Evolutionary conservation across 176 grass and related monocot species (phyloP), one percentile per base, ranked within the genome.

Genomic region (Thalia dealbata): DNA sequence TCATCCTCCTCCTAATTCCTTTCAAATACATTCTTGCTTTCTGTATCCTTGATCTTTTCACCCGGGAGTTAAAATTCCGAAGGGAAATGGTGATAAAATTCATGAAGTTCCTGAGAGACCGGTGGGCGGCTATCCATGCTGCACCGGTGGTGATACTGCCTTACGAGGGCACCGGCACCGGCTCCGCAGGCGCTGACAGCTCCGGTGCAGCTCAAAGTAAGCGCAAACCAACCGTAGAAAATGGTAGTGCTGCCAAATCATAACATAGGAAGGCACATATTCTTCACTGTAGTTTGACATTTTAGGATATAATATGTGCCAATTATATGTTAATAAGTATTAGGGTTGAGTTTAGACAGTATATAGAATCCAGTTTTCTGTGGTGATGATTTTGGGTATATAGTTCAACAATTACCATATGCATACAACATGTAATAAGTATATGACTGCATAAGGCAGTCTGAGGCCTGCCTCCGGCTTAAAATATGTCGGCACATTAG

Each of bases 121-220:
- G 86, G 4, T 97, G 90, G 95, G 87, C 82, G 28, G 90, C 90
- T 0, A 77, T 97, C 75, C 87, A 91, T 77, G 95, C 95, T 72
- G 88, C 87, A 14, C 83, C 90, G 52, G 90, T 97, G 43, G 71
- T 81, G 38, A 75, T 97, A 48, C 46, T 97, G 52, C 95, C 95
- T 13, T 91, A 92, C 22, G 83, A 92, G 74, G 79, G 74, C n/a
- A 14, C 52, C 43, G 67, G 78, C 61, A 73, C 52, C 19, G 64
- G 52, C 73, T 61, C 79, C 21, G 74, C 60, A 16, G 46, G 35
- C 60, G 75, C 81, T n/a, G 75, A 76, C 10, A 76, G 71, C 15
- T 81, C 82, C 46, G n/a, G 73, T 84, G 38, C 55, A 0, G 61
- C 62, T 46, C 73, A 74, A 27, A 29, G 29, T 16, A 69, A 84